These are phyloP conservation scores for Acorus calamus DNA, from an alignment of 106 monocot genomes.

Conservation along the genomic window DNA sequence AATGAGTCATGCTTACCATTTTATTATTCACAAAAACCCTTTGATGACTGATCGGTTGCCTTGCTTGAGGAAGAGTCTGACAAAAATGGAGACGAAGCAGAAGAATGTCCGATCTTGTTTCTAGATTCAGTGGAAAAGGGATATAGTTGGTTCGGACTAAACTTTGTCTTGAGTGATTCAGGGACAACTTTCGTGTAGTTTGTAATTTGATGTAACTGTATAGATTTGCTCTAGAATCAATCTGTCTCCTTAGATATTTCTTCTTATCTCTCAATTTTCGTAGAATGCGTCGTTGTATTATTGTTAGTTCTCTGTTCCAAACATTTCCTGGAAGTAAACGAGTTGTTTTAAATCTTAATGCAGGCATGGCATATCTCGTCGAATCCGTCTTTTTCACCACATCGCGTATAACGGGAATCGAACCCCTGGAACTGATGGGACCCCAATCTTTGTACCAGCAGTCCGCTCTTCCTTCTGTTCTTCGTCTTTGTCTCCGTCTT, in stretches of 20 bases:
- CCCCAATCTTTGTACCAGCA: too few relatives aligned
- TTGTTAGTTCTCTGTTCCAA: slow-evolving; percentile 10
- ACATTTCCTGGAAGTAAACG: slow-evolving; percentile 16
- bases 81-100: slow-evolving; percentile 14
- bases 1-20: slow-evolving; percentile 10
- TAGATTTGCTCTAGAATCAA: slow-evolving; percentile 9
- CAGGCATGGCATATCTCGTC: slow-evolving; percentile 10
- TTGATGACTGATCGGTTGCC: slow-evolving; percentile 13
- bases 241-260: slow-evolving; percentile 8
- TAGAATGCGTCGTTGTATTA: slow-evolving; percentile 18
- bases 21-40: slow-evolving; percentile 11
- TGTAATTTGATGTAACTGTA: slow-evolving; percentile 6
- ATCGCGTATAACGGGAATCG: too few relatives aligned
- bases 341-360: slow-evolving; percentile 7
- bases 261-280: slow-evolving; percentile 10
- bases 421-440: too few relatives aligned
- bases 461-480: too few relatives aligned
- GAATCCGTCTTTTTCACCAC: too few relatives aligned
- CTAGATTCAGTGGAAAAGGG: slow-evolving; percentile 9
- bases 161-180: slow-evolving; percentile 9
- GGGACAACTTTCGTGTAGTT: slow-evolving; percentile 11
- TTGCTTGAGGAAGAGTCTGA: slow-evolving; percentile 13
- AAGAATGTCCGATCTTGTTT: slow-evolving; percentile 15
- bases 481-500: too few relatives aligned
- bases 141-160: slow-evolving; percentile 5